Evolutionary conservation across 495 filamentous ascomycete genomes (phyloP).

Genomic region (Rostrohypoxylon terebratum): DNA sequence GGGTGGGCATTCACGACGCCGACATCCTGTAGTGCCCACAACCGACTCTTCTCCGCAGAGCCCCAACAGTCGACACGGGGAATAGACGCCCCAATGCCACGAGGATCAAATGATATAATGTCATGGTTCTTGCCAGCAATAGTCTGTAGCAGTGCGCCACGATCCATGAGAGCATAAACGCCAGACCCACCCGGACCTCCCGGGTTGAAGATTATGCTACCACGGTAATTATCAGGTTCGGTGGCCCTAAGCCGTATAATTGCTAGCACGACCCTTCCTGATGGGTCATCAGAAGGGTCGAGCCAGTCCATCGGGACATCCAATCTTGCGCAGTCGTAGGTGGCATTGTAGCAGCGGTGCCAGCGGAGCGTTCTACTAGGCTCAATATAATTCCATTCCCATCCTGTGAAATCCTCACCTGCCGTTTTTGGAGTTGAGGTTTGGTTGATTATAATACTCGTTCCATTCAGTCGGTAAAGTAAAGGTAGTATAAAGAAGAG

Average conservation of each 20-base stretch:
- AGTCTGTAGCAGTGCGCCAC: slow-evolving; percentile 56
- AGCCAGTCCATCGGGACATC: slow-evolving; percentile 64
- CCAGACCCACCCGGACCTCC: slow-evolving; percentile 65
- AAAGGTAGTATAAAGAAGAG: slow-evolving; percentile 21
- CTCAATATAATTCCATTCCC: slow-evolving; percentile 51
- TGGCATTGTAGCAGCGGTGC: slow-evolving; percentile 51
- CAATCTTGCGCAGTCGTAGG: slow-evolving; percentile 57
- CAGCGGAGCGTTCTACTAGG: slow-evolving; percentile 51
- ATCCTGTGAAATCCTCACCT: slow-evolving; percentile 5
- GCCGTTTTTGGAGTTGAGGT: neutral
- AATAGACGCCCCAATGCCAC: slow-evolving; percentile 58
- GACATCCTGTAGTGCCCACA: slow-evolving; percentile 55
- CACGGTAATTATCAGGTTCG: slow-evolving; percentile 52
- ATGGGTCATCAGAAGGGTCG: slow-evolving; percentile 48
- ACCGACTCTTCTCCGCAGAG: slow-evolving; percentile 46
- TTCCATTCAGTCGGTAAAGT: slow-evolving; percentile 10
- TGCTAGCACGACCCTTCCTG: slow-evolving; percentile 55
- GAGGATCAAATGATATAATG: slow-evolving; percentile 64
- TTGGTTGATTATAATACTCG: neutral
- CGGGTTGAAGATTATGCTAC: slow-evolving; percentile 65
- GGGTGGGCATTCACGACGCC: slow-evolving; percentile 57
- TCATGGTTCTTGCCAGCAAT: slow-evolving; percentile 62
- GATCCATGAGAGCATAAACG: slow-evolving; percentile 52
- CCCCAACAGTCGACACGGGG: slow-evolving; percentile 60
- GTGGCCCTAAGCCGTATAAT: slow-evolving; percentile 60